Evolutionary conservation across 768 basidiomycete species (phyloP).

Genomic region (Leccinellum albellum): DNA sequence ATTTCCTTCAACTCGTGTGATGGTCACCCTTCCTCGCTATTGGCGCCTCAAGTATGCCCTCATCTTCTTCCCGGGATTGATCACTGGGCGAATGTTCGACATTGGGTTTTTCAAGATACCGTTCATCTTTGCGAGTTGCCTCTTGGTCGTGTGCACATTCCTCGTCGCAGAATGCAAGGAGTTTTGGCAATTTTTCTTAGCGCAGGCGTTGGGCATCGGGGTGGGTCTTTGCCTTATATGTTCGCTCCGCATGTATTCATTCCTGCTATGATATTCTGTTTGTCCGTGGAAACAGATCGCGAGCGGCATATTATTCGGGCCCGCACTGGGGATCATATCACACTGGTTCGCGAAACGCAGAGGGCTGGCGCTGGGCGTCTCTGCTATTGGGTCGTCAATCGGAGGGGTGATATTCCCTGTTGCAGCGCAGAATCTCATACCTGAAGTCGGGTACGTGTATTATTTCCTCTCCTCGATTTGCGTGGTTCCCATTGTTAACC

Average conservation of each 20-base stretch:
- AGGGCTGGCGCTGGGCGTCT: conserved; percentile 56
- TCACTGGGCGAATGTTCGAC: conserved; percentile 71
- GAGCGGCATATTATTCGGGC: conserved; percentile 60
- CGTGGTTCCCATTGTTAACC: neutral
- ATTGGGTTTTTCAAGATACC: conserved; percentile 60
- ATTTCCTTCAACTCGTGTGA: neutral
- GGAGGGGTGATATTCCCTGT: conserved; percentile 72
- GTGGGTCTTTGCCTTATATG: conserved; percentile 33
- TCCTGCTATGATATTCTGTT: neutral
- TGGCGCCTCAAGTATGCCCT: conserved; percentile 50
- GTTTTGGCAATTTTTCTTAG: conserved; percentile 78
- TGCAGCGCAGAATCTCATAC: conserved; percentile 50
- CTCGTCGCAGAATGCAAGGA: conserved; percentile 65
- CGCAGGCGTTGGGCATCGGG: conserved; percentile 66
- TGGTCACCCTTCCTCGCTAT: neutral
- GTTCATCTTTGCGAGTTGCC: conserved; percentile 42
- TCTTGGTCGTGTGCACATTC: conserved; percentile 55
- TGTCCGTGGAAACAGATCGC: conserved; percentile 24
- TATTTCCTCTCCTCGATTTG: neutral
- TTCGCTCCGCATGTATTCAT: neutral
- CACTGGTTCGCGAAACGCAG: conserved; percentile 71
- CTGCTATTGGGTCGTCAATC: conserved; percentile 61
- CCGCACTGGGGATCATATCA: conserved; percentile 53
- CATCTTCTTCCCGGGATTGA: conserved; percentile 56
- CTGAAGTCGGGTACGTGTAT: conserved; percentile 47